These are phyloP conservation scores for Dendrobium huoshanense DNA, from an alignment of 106 monocot genomes.

Conservation along the genomic window DNA sequence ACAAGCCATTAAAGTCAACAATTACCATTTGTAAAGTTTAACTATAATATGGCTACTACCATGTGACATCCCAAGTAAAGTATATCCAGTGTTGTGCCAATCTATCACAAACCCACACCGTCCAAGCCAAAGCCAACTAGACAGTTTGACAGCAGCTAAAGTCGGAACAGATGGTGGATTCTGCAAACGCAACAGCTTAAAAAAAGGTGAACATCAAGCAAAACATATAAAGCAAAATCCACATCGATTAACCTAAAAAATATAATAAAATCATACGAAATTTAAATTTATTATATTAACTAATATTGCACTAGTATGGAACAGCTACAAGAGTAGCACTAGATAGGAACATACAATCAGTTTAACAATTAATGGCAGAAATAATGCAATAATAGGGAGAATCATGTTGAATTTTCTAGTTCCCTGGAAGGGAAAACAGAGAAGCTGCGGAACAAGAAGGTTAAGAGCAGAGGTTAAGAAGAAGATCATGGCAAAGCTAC, in stretches of 20 bases:
- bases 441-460: not conserved
- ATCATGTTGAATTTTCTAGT: not conserved
- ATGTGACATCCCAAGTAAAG: slow-evolving; percentile 73
- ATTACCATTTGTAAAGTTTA: slow-evolving; percentile 76
- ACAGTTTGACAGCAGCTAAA: slow-evolving; percentile 85
- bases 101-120: slow-evolving; percentile 72
- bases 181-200: slow-evolving; percentile 19
- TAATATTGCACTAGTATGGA: not conserved
- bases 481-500: not conserved
- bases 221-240: not conserved
- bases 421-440: not conserved
- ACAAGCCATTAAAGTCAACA: not conserved
- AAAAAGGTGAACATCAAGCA: not conserved
- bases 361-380: not conserved
- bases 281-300: not conserved
- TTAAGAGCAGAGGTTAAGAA: not conserved
- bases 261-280: not conserved
- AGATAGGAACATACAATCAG: not conserved
- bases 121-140: slow-evolving; percentile 67
- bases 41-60: slow-evolving; percentile 77
- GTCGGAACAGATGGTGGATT: slow-evolving; percentile 95
- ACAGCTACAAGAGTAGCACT: not conserved
- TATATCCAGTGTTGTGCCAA: slow-evolving; percentile 98
- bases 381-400: not conserved
- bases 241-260: not conserved